These are phyloP conservation scores for Gracilaria gracilis DNA, from an alignment of 23 red algal species.

Conservation along the genomic window DNA sequence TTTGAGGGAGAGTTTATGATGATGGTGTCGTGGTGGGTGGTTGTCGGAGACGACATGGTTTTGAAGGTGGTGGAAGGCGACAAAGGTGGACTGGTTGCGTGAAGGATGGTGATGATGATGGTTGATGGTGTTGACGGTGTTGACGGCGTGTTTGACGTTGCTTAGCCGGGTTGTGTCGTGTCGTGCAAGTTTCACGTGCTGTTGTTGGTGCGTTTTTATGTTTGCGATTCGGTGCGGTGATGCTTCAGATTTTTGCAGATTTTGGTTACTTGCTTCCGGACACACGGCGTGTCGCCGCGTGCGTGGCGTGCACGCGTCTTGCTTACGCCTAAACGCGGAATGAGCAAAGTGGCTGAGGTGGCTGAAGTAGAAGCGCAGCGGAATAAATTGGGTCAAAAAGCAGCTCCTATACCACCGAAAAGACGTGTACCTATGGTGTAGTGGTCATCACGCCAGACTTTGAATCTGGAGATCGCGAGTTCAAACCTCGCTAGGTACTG, in stretches of 20 bases:
- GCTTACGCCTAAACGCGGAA: no score
- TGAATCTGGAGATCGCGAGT: constrained; percentile 78
- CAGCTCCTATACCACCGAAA: not conserved
- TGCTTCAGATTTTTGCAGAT: not conserved
- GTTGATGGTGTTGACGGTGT: no score
- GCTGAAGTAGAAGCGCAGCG: no score
- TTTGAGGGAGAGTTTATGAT: constrained; percentile 30
- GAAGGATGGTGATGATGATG: no score
- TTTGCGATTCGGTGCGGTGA: not conserved
- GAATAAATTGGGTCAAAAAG: not conserved
- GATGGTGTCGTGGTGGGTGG: constrained; percentile 35
- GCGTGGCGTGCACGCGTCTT: no score
- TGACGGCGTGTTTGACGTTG: no score
- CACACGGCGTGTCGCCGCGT: no score
- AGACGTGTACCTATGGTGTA: constrained; percentile 58
- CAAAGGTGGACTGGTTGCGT: no score
- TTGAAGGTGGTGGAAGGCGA: not conserved
- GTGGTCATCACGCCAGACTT: constrained; percentile 77
- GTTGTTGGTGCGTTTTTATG: not conserved
- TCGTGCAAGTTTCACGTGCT: not conserved
- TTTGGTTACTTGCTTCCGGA: not conserved
- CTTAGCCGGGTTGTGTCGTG: not conserved
- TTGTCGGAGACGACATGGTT: constrained; percentile 5
- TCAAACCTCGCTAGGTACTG: constrained; percentile 74
- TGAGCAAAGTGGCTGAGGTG: no score